phyloP scores from a whole-genome alignment of 768 basidiomycete species.

The Podaxis carcinomalis region DNA sequence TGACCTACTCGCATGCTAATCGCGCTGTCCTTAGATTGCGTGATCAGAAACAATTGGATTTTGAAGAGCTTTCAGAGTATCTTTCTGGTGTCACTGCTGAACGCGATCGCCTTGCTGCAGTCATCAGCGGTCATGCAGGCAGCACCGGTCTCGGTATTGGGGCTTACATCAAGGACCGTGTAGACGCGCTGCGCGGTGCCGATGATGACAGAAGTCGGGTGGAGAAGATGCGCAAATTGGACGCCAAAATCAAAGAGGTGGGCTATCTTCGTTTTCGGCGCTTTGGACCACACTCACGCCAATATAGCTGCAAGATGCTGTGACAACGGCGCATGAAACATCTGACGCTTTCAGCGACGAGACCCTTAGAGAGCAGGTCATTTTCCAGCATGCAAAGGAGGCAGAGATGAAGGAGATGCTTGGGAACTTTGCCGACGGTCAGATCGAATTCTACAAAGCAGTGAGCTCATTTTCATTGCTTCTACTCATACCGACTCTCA shows the following conservation, averaged over 20 bases:
- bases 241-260: constrained; percentile 94
- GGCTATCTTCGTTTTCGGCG: constrained; percentile 15
- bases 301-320: constrained; percentile 88
- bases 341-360: constrained; percentile 96
- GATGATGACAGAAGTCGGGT: constrained; percentile 93
- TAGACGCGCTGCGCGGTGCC: constrained; percentile 87
- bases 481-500: constrained; percentile 1
- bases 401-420: constrained; percentile 98
- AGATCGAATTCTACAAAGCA: constrained; percentile 92
- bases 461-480: constrained; percentile 31
- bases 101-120: constrained; percentile 86
- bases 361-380: constrained; percentile 83
- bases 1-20: constrained; percentile 93
- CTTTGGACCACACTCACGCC: constrained; percentile 10
- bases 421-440: constrained; percentile 83
- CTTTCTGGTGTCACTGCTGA: constrained; percentile 90
- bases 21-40: constrained; percentile 91
- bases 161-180: constrained; percentile 87
- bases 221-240: constrained; percentile 90
- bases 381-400: constrained; percentile 89
- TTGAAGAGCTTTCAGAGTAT: constrained; percentile 95
- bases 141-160: constrained; percentile 80
- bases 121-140: constrained; percentile 85
- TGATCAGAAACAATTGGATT: constrained; percentile 98
- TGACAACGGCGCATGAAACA: constrained; percentile 91